A percentile compares a stretch with the other conserved stretches of the same genome.
Evolutionary conservation across 805 yeast species (phyloP).

Genomic region (Scheffersomyces ergatensis): DNA sequence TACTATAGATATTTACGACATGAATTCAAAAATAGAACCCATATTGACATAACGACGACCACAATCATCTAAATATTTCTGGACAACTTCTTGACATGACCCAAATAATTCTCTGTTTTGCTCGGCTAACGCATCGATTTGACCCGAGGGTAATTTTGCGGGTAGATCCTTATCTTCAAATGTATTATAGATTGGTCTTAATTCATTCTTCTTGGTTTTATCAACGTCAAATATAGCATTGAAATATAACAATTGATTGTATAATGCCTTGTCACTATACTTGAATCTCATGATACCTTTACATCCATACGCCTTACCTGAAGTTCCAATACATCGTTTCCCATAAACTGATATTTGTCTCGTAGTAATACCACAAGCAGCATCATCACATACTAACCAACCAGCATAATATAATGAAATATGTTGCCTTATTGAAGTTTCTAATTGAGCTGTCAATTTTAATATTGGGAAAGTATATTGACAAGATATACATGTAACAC

Average conservation of each 20-base stretch:
- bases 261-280: conserved; percentile 76
- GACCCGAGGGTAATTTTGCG: conserved; percentile 42
- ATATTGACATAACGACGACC: conserved; percentile 89
- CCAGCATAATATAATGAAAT: conserved; percentile 82
- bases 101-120: conserved; percentile 68
- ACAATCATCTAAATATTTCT: conserved; percentile 72
- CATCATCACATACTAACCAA: conserved; percentile 81
- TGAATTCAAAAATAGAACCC: conserved; percentile 71
- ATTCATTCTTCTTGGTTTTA: conserved; percentile 57
- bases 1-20: conserved; percentile 18
- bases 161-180: conserved; percentile 19
- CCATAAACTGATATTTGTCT: conserved; percentile 90
- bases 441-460: conserved; percentile 69
- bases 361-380: conserved; percentile 74
- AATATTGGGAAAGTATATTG: conserved; percentile 47
- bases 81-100: conserved; percentile 54
- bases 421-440: conserved; percentile 63
- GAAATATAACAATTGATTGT: conserved; percentile 81
- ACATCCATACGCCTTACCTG: conserved; percentile 61
- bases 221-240: conserved; percentile 79
- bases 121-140: conserved; percentile 71
- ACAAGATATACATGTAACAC: conserved; percentile 70
- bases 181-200: conserved; percentile 52
- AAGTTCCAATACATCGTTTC: conserved; percentile 69
- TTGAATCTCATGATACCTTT: conserved; percentile 80